A percentile compares a stretch with the other conserved stretches of the same genome.
These are phyloP conservation scores for Ceratobasidium sp. DNA, from an alignment of 1,284 basidiomycete genomes.

Conservation along the genomic window DNA sequence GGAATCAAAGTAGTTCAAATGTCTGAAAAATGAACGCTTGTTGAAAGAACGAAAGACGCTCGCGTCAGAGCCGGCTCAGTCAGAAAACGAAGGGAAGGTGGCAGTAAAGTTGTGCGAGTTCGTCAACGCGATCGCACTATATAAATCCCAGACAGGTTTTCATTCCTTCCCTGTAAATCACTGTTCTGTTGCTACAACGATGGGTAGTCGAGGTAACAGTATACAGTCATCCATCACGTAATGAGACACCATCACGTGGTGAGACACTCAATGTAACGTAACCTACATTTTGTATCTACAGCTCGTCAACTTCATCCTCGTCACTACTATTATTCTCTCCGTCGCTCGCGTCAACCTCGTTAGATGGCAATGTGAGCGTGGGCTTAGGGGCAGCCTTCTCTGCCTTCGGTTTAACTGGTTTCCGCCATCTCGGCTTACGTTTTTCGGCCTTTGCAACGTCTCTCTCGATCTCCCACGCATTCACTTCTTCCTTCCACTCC, in stretches of 20 bases:
- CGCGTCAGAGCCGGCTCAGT: conserved; percentile 19
- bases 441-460: background rate
- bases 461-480: background rate
- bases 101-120: background rate
- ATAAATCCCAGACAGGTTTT: background rate
- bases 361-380: background rate
- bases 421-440: background rate
- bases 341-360: too few species aligned
- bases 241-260: conserved; percentile 4
- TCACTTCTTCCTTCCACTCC: conserved; percentile 3
- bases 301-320: background rate
- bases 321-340: background rate
- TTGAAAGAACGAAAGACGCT: background rate
- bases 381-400: background rate
- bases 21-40: background rate
- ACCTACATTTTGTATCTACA: too few species aligned
- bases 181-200: conserved; percentile 18
- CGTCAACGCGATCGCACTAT: background rate
- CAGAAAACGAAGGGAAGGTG: conserved; percentile 1
- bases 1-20: too few species aligned
- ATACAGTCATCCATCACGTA: conserved; percentile 13
- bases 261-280: background rate
- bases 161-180: background rate
- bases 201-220: conserved; percentile 14
- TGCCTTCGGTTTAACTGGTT: background rate